These are phyloP conservation scores for Vaccinium corymbosum DNA, from an alignment of 148 eudicot species.

Conservation along the genomic window DNA sequence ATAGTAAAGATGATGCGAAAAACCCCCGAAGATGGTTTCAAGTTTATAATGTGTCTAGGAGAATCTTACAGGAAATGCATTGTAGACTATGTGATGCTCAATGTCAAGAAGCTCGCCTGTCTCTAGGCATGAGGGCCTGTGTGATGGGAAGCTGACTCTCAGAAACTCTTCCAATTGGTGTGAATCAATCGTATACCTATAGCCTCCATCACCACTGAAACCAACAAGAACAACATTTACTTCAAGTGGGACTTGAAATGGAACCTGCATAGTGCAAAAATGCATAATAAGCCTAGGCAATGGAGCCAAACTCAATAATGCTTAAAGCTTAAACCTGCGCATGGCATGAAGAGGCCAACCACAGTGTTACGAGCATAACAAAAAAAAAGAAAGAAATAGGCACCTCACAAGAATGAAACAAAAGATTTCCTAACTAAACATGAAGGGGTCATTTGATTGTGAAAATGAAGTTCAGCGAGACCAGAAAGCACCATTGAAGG, in stretches of 20 bases:
- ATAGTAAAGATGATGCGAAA: background rate
- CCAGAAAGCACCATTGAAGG: background rate
- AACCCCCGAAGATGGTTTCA: background rate
- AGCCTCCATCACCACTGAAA: constrained; percentile 89
- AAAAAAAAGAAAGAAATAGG: background rate
- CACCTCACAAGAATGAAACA: background rate
- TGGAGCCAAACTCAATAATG: background rate
- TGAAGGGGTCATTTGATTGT: background rate
- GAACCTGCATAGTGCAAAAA: constrained; percentile 56
- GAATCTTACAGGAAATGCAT: constrained; percentile 74
- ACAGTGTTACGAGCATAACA: background rate
- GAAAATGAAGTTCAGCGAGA: background rate
- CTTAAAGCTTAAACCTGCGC: background rate
- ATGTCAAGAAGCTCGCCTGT: constrained; percentile 96
- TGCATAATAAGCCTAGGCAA: background rate
- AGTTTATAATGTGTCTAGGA: background rate
- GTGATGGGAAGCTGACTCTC: constrained; percentile 72
- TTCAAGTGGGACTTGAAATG: constrained; percentile 98
- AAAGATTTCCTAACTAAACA: background rate
- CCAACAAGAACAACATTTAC: constrained; percentile 92
- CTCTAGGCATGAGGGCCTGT: constrained; percentile 90
- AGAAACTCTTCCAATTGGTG: constrained; percentile 79
- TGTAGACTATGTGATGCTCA: constrained; percentile 91
- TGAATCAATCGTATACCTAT: constrained; percentile 72
- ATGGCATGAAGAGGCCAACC: background rate